These are phyloP conservation scores for Gynandropsis gynandra DNA, from an alignment of 345 rosid species.

Conservation along the genomic window DNA sequence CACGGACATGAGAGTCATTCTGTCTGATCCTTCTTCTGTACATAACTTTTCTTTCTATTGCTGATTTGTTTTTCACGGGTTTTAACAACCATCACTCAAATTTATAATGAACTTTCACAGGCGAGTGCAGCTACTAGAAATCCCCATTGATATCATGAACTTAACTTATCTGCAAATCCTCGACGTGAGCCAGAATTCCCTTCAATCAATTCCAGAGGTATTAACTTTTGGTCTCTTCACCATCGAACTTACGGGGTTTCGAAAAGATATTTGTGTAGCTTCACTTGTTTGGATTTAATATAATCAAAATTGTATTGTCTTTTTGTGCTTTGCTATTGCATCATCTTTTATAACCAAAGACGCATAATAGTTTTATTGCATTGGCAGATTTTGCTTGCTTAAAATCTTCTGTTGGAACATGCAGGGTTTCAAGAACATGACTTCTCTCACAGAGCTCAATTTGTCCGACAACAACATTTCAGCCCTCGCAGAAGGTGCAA, in stretches of 20 bases:
- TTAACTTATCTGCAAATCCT: conserved; percentile 54
- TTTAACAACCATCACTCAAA: background rate
- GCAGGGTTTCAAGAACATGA: conserved; percentile 63
- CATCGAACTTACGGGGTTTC: background rate
- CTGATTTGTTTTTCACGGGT: background rate
- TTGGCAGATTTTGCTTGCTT: background rate
- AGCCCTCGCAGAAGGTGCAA: conserved; percentile 36
- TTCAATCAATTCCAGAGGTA: conserved; percentile 66
- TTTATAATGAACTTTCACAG: conserved; percentile 34
- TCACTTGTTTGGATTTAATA: conserved; percentile 7
- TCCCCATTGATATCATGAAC: conserved; percentile 59
- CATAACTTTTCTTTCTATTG: background rate
- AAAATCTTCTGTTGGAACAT: conserved; percentile 1
- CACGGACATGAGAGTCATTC: no score
- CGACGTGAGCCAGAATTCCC: conserved; percentile 72
- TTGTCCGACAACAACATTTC: conserved; percentile 82
- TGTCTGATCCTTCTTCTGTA: no score
- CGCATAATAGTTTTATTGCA: background rate
- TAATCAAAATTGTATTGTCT: no score
- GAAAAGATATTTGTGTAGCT: background rate
- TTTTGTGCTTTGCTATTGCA: no score
- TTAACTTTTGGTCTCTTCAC: conserved; percentile 3
- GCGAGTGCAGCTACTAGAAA: conserved; percentile 55
- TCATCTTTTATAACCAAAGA: conserved; percentile 3
- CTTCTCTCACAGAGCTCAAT: conserved; percentile 68